Evolutionary conservation across 129 eudicot species (phyloP).

Genomic region (Calendula officinalis): DNA sequence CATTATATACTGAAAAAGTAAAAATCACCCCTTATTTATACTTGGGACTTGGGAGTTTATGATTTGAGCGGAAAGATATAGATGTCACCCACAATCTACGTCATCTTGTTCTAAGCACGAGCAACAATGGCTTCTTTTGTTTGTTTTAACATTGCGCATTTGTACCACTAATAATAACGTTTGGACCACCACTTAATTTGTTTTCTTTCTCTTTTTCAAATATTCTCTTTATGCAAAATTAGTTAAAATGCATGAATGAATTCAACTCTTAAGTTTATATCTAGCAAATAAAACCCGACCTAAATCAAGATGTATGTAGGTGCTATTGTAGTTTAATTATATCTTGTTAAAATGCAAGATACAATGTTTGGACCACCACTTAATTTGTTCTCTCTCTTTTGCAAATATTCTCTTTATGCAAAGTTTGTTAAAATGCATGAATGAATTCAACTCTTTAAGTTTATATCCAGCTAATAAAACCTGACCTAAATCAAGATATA

Average conservation of each 20-base stretch:
- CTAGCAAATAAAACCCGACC: slow-evolving; percentile 5
- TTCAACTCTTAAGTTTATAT: slow-evolving; percentile 12
- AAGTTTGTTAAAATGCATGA: slow-evolving; percentile 31
- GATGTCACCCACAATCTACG: slow-evolving; percentile 19
- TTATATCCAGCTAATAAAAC: slow-evolving; percentile 7
- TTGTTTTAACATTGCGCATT: slow-evolving; percentile 11
- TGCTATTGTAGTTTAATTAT: too few species aligned
- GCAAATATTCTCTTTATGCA: slow-evolving; percentile 3
- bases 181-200: slow-evolving; percentile 38
- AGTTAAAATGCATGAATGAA: slow-evolving; percentile 29
- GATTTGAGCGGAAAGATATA: slow-evolving; percentile 18
- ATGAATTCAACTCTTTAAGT: slow-evolving; percentile 3
- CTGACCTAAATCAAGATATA: slow-evolving; percentile 10
- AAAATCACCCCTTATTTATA: background rate
- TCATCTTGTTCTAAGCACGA: slow-evolving; percentile 31
- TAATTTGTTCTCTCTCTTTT: slow-evolving; percentile 2
- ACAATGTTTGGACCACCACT: slow-evolving; percentile 40
- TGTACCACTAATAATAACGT: slow-evolving; percentile 26
- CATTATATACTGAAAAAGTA: too few species aligned
- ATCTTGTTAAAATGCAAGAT: too few species aligned
- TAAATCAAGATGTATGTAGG: slow-evolving; percentile 4
- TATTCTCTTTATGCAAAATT: slow-evolving; percentile 11
- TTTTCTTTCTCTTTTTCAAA: slow-evolving; percentile 5
- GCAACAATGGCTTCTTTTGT: slow-evolving; percentile 13
- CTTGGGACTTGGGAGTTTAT: slow-evolving; percentile 15